Base-by-base conservation (phyloP, 768 basidiomycete species). In the Boletus coccyginus region DNA sequence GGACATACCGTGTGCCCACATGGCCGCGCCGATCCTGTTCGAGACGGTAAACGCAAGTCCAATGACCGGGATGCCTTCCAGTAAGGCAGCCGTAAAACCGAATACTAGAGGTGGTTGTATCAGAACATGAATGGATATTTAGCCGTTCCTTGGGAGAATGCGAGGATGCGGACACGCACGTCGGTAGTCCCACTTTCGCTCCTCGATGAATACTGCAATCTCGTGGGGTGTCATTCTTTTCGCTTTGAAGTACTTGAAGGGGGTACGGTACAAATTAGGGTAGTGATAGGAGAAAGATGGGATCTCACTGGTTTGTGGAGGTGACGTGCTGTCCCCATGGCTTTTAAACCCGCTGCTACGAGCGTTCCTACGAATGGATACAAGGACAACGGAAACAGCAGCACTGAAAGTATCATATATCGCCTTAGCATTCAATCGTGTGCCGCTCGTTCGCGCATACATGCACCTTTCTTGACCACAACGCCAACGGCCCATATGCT, bases 1-100 rank as follows among this genome's bases (percentile, higher is more conserved):
- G n/a, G 21, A 64, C 77, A 16, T 53, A 90, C 88, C 90, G 59
- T 87, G 84, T 6, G 90, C 89, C 88, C 93, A 97, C 94, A 97
- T 96, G 1, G 93, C 93, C 3, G 92, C 94, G 7, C 94, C 94
- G 27, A 96, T 82, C 7, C 92, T 80, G 67, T 96, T 95, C 0
- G 92, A 94, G 17, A 96, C 77, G 2, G 86, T 86, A 67, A 96
- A 92, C 11, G 88, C 71, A 6, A 96, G 73, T 0, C 94, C 94
- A 4, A 93, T 65, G 55, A 97, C 80, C 0, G 94, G 94, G 0
- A 96, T 73, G 2, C 81, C 79, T 71, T 97, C 94, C 3, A 94
- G 75, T 7, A 96, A 73, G 0, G 92, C 85, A 0, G 94, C 90
- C 0, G 82, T 70, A 67, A 96, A 94, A 6, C 94, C 94, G 64